These are phyloP conservation scores for Aaosphaeria pasadenensis DNA, from an alignment of 2,329 filamentous ascomycete species.

Conservation along the genomic window DNA sequence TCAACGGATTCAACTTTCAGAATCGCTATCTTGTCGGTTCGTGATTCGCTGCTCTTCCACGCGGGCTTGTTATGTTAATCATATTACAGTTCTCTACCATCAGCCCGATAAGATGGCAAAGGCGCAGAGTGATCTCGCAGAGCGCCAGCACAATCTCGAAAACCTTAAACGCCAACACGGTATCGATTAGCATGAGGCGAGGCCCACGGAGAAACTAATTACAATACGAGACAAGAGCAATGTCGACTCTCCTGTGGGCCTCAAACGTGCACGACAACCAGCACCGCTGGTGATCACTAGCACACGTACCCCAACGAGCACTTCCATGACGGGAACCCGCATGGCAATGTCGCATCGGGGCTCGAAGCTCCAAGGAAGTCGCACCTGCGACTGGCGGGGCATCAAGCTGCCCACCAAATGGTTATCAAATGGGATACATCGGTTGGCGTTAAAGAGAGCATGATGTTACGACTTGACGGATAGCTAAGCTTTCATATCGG, in stretches of 20 bases:
- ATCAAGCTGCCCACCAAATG: constrained; percentile 28
- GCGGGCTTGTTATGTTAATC: constrained; percentile 5
- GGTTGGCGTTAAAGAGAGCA: constrained; percentile 32
- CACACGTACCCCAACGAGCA: constrained; percentile 18
- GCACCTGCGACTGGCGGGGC: constrained; percentile 16
- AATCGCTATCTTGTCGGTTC: constrained; percentile 96
- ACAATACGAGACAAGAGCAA: constrained; percentile 28
- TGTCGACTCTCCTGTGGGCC: constrained; percentile 35
- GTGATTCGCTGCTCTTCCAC: not conserved
- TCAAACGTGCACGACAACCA: constrained; percentile 28
- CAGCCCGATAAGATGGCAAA: constrained; percentile 77
- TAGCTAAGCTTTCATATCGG: constrained; percentile 4
- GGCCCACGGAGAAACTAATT: constrained; percentile 46
- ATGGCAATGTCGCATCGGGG: constrained; percentile 12
- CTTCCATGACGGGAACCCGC: constrained; percentile 21
- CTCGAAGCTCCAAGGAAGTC: constrained; percentile 20
- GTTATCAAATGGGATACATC: constrained; percentile 30
- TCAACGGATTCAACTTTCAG: constrained; percentile 99
- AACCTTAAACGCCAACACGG: constrained; percentile 96
- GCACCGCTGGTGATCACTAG: constrained; percentile 20
- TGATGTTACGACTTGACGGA: constrained; percentile 11
- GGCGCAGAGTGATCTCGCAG: constrained; percentile 89
- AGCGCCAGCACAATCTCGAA: constrained; percentile 95
- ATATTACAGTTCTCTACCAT: constrained; percentile 64
- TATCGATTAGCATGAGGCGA: constrained; percentile 73